A percentile compares a stretch with the other conserved stretches of the same genome.
phyloP scores from a whole-genome alignment of 805 yeast species.

The Zygotorulaspora sp. region DNA sequence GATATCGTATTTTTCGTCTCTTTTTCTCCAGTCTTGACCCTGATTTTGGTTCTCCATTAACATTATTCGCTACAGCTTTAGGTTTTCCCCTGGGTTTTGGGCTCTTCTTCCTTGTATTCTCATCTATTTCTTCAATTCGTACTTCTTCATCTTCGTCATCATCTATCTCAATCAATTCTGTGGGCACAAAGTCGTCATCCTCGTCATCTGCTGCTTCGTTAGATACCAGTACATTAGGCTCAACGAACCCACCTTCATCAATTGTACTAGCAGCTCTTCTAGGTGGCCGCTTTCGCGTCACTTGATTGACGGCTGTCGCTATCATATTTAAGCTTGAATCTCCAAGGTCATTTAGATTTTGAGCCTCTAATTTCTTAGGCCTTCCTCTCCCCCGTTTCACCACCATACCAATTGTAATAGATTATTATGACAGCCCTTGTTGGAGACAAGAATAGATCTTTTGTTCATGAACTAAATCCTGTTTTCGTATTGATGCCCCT shows the following conservation, averaged over 20 bases:
- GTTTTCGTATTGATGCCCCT: slow-evolving; percentile 9
- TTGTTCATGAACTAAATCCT: too few species aligned
- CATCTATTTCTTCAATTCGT: slow-evolving; percentile 6
- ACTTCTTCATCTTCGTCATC: slow-evolving; percentile 7
- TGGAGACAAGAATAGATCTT: too few species aligned
- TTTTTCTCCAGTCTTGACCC: slow-evolving; percentile 21
- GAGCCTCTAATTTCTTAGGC: slow-evolving; percentile 14
- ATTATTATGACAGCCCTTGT: too few species aligned
- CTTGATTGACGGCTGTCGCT: slow-evolving; percentile 12
- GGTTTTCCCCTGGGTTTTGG: slow-evolving; percentile 5
- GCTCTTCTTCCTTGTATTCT: slow-evolving; percentile 10
- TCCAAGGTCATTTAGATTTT: slow-evolving; percentile 2
- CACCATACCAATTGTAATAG: slow-evolving; percentile 3
- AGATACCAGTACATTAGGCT: not conserved
- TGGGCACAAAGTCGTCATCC: slow-evolving; percentile 18
- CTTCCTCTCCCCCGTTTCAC: slow-evolving; percentile 20
- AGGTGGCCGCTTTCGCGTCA: slow-evolving; percentile 12
- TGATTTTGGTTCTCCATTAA: slow-evolving; percentile 6
- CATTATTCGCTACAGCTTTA: not conserved
- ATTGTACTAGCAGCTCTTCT: slow-evolving; percentile 11
- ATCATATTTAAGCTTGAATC: slow-evolving; percentile 8
- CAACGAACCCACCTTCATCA: not conserved
- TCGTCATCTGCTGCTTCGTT: slow-evolving; percentile 10
- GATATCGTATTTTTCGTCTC: slow-evolving; percentile 24
- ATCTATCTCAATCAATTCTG: slow-evolving; percentile 10